Base-by-base conservation (phyloP, 768 basidiomycete genomes). In the Leucosporidium scottii region DNA sequence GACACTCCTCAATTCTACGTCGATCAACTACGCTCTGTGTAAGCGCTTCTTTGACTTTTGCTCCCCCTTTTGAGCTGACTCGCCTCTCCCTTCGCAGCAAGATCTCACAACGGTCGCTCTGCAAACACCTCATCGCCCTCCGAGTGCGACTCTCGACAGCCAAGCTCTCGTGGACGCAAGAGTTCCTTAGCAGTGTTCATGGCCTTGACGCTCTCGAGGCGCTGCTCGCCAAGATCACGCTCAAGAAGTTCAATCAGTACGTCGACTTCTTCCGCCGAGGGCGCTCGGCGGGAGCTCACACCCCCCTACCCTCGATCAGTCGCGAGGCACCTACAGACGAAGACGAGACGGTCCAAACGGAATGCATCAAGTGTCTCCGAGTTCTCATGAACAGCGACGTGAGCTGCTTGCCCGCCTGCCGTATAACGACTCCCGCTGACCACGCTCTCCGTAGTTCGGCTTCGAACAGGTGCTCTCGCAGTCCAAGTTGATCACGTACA, bases 91-190 rank as follows among this genome's bases (percentile, higher is more conserved):
- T 0, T 17, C 25, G 6, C 47, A 75, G 74, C 59, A 89, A 82
- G 73, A 72, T 81, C 7, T 78, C 81, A 13, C 85, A 87, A 72
- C 78, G 82, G 49, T 85, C 84, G 74, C 81, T 92, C 31, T 81
- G 84, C 60, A 91, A 89, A 75, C 85, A 89, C 73, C 80, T 96
- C 3, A 87, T 91, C 53, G 85, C 87, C 1, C 81, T 97, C 23
- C 85, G 92, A 4, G 88, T 93, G 0, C 88, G 91, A 74, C 80
- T 96, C 1, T 90, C 91, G 3, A 93, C 91, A 0, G 89, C 88
- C 0, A 86, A 85, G 66, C 67, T 93, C 18, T 78, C 81, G 4
- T 93, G 91, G 85, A 85, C 92, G 59, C 82, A 86, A 71, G 85
- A 86, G 47, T 94, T 96, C 75, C 80, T 90, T n/a, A 80, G 81